Conservation (phyloP, 2,329 filamentous ascomycete species). For the Fusarium floridanum region DNA sequence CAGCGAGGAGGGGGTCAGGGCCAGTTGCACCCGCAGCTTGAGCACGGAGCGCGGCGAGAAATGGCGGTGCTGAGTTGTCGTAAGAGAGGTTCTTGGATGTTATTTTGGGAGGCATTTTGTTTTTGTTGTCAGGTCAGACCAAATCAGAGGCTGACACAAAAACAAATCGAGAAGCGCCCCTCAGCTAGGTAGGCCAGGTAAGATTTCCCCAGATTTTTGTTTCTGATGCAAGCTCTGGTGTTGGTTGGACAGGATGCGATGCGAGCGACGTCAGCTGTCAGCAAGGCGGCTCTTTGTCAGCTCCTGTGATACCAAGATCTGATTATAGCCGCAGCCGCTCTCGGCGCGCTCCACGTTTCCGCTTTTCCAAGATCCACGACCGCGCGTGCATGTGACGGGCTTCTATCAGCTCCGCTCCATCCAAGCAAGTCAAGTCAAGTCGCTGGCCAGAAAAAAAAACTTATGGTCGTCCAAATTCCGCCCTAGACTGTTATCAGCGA, state of each 20-base stretch:
- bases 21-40: slow-evolving; percentile 63
- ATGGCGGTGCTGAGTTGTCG: slow-evolving; percentile 69
- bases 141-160: slow-evolving; percentile 10
- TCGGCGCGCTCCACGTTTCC: slow-evolving; percentile 4
- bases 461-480: slow-evolving; percentile 3
- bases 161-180: neutral
- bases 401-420: neutral
- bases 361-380: slow-evolving; percentile 16
- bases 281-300: slow-evolving; percentile 35
- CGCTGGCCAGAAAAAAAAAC: neutral
- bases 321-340: slow-evolving; percentile 12
- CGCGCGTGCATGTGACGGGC: slow-evolving; percentile 3
- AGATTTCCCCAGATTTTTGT: slow-evolving; percentile 9
- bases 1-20: slow-evolving; percentile 66
- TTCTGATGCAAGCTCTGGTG: neutral
- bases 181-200: neutral
- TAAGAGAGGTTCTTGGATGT: slow-evolving; percentile 80
- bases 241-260: slow-evolving; percentile 31
- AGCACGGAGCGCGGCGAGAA: slow-evolving; percentile 69
- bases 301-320: slow-evolving; percentile 8
- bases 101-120: slow-evolving; percentile 69
- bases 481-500: slow-evolving; percentile 28
- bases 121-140: slow-evolving; percentile 6
- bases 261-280: slow-evolving; percentile 9
- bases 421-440: neutral